Evolutionary conservation across 345 rosid genomes (phyloP), one percentile per base, ranked within the genome.

Genomic region (Fremontodendron californicum): DNA sequence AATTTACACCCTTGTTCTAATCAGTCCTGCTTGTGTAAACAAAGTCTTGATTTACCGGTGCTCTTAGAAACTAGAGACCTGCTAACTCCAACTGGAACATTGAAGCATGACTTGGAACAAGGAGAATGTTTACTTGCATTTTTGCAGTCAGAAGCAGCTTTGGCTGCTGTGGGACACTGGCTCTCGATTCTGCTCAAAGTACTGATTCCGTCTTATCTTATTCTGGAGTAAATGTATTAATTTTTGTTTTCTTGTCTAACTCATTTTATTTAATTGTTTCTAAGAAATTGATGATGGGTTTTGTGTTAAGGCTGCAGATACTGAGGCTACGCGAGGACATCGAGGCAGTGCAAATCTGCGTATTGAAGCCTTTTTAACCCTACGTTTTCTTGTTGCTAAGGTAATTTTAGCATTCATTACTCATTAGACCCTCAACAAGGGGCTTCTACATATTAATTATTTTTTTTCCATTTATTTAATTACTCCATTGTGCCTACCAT

Each of bases 151-250:
- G 91, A 87, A 80, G 58, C 83, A 77, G 97, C 98, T 79, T 84
- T 86, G 7, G 86, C 90, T 76, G 97, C 94, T 80, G 89, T 95
- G 73, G 99, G 99, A 71, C 97, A 93, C 84, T 93, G 96, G 98
- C 89, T 95, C 19, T 95, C 99, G 15, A 91, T 92, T 83, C 93
- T 95, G 75, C 92, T 93, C 77, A 84, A 95, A 84, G 99, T 95
- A 87, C 55, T 51, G 54, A 35, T 27, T 25, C 9, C 57, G 63
- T 37, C 61, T 55, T 72, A 45, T 70, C 80, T 76, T 75, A 65
- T 21, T 35, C 18, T 68, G 63, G 72, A 74, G 51, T 39, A 52
- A 4, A 18, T 65, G 21, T 49, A 0, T 13, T 60, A 21, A 35
- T 31, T 54, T 9, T 45, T 46, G 9, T 67, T 12, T 67, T 18